A percentile compares a stretch with the other conserved stretches of the same genome.
Evolutionary conservation across 768 basidiomycete species (phyloP).

Genomic region (Leucosporidium yakuticum): DNA sequence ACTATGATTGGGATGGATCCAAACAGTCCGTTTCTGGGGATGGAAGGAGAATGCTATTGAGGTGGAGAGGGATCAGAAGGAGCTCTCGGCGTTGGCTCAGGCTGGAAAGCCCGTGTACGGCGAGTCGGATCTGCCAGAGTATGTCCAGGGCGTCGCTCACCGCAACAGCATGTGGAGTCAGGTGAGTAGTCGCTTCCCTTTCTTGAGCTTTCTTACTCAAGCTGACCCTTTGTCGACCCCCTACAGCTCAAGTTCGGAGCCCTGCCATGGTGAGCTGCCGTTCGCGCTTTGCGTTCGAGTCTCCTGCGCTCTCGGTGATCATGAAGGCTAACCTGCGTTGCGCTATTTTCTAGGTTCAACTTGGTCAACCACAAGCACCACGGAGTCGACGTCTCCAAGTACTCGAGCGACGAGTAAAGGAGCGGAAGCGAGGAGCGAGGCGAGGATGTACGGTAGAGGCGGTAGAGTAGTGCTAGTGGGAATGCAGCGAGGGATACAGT

Average conservation of each 20-base stretch:
- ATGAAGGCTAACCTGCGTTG: constrained; percentile 36
- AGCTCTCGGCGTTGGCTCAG: constrained; percentile 65
- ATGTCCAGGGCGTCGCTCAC: constrained; percentile 80
- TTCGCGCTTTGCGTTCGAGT: constrained; percentile 16
- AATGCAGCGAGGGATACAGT: too few species aligned
- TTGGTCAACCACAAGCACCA: constrained; percentile 58
- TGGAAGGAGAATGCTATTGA: constrained; percentile 82
- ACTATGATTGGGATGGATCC: background rate
- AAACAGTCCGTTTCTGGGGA: constrained; percentile 83
- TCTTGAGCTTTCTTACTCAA: background rate
- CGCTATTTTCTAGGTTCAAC: constrained; percentile 67
- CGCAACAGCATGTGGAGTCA: constrained; percentile 90
- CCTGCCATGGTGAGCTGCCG: constrained; percentile 41
- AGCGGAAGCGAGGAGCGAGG: too few species aligned
- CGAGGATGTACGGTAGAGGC: too few species aligned
- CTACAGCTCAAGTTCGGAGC: constrained; percentile 67
- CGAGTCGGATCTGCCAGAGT: constrained; percentile 68
- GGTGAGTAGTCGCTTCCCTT: constrained; percentile 8
- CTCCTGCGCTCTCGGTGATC: constrained; percentile 61
- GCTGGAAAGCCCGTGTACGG: constrained; percentile 84
- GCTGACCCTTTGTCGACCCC: background rate
- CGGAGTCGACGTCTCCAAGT: constrained; percentile 36
- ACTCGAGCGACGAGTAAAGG: constrained; percentile 8
- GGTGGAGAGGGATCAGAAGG: constrained; percentile 65
- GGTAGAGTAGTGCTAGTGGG: too few species aligned